Base-by-base conservation (phyloP, 306 rosid species). In the Delonix regia region DNA sequence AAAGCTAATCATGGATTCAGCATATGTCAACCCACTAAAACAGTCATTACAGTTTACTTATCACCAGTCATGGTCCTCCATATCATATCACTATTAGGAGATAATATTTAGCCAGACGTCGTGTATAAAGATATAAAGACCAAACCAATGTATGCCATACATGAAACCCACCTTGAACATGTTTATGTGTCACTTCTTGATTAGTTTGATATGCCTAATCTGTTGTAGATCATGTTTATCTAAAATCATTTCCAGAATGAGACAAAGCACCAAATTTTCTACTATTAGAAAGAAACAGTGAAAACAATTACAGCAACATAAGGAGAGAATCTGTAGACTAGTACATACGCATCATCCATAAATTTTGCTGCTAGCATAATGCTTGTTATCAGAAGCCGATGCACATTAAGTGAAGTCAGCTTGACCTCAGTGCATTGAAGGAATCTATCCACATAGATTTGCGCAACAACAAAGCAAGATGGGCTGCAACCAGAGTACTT, bases 401-500 rank as follows among this genome's bases (percentile, higher is more conserved):
- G 99, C 48, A 90, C 96, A 45, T 88, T 96, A 15, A 90, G 97
- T 2, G 98, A 96, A 39, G 96, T 91, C 82, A 93, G 77, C 38
- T 85, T 90, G 59, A 85, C 60, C 34, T 93, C 84, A 0, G 92
- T 83, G 82, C 82, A 51, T 63, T 91, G 83, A 70, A 93, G 76
- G 52, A 82, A 90, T 87, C 99, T 83, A 76, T 96, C 99, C 16
- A 93, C 80, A 24, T 96, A 96, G 57, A 96, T 87, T 45, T 90
- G 83, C 0, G 97, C 94, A 28, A 90, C 84, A 52, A 96, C 92
- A 28, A 96, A 96, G 88, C 99, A 96, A 1, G 99, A 96, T 0
- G 99, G 97, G 83, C 98, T 96, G 89, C 99, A 96, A 21, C 93
- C 85, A 3, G 95, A 87, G 86, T 96, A 96, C 87, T 96, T 93